Evolutionary conservation across 2,329 filamentous ascomycete species (phyloP), one percentile per base, ranked within the genome.

Genomic region (Rhytidhysteron rufulum): DNA sequence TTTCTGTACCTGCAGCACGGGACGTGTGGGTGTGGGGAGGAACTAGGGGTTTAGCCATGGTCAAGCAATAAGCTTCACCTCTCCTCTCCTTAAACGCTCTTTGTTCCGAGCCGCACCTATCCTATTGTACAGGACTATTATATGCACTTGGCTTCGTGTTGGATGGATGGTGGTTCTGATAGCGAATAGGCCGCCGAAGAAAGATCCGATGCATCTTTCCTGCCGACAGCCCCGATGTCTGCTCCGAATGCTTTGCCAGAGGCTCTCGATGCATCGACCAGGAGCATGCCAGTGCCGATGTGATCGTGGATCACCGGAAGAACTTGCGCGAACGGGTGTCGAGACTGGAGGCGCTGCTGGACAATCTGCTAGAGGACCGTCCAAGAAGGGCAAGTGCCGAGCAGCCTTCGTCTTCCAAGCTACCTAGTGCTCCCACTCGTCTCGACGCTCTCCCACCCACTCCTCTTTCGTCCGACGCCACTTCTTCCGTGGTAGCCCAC

Each of bases 121-220:
- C 24, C 24, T 27, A 8, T 13, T n/a, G n/a, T 27, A 13, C 24
- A 27, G 24, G 8, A 7, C 24, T 27, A 27, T 13, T 27, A 27
- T 27, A 27, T 27, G n/a, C n/a, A n/a, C n/a, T n/a, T n/a, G n/a
- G n/a, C n/a, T n/a, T n/a, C n/a, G 18, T 18, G 15, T 30, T 31
- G 18, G 18, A 31, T 16, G 8, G 19, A 25, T 31, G 51, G n/a
- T n/a, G n/a, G n/a, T n/a, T n/a, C 60, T 65, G 45, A 66, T 49
- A 6, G 15, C 34, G 18, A 31, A 24, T 37, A 65, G 75, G 73
- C 42, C 67, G 71, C 30, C 67, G 72, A 27, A 68, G 73, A 37
- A 76, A 75, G 55, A 71, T 74, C 20, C 65, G 67, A 38, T 77
- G 73, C 53, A 67, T 71, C 37, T 72, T 64, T 41, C 57, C 58